Conservation (phyloP, 345 rosid genomes). For the Theobroma cacao region DNA sequence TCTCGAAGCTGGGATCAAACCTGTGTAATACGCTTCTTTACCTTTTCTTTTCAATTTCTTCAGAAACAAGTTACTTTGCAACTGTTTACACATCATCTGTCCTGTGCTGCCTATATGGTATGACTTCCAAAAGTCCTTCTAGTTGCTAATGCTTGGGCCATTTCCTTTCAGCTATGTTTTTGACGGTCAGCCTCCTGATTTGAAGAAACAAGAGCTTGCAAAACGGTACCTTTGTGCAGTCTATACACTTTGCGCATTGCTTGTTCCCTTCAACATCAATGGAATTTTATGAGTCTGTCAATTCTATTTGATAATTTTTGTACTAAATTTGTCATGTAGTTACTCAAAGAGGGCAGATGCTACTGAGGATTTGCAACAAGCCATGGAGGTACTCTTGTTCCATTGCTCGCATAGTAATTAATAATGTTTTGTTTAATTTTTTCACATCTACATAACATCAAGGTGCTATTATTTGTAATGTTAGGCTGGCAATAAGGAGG, state of each 20-base stretch:
- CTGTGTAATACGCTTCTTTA: slow-evolving; percentile 55
- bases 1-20: slow-evolving; percentile 95
- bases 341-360: slow-evolving; percentile 83
- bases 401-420: not conserved
- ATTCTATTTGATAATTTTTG: not conserved
- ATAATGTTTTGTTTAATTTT: not conserved
- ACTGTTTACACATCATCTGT: not conserved
- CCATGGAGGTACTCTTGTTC: slow-evolving; percentile 51
- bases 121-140: not conserved
- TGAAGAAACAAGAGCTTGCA: slow-evolving; percentile 83
- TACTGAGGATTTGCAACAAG: slow-evolving; percentile 57
- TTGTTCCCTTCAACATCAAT: not conserved
- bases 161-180: slow-evolving; percentile 65
- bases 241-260: not conserved
- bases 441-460: not conserved
- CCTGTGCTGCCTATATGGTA: not conserved
- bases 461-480: slow-evolving; percentile 3
- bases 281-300: not conserved
- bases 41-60: slow-evolving; percentile 1
- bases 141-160: not conserved
- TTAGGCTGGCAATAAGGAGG: slow-evolving; percentile 80
- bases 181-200: slow-evolving; percentile 85
- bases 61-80: not conserved
- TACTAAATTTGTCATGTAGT: slow-evolving; percentile 37
- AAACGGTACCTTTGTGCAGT: slow-evolving; percentile 52